phyloP scores from a whole-genome alignment of 2,329 filamentous ascomycete genomes.

The Malbranchea zuffiana region DNA sequence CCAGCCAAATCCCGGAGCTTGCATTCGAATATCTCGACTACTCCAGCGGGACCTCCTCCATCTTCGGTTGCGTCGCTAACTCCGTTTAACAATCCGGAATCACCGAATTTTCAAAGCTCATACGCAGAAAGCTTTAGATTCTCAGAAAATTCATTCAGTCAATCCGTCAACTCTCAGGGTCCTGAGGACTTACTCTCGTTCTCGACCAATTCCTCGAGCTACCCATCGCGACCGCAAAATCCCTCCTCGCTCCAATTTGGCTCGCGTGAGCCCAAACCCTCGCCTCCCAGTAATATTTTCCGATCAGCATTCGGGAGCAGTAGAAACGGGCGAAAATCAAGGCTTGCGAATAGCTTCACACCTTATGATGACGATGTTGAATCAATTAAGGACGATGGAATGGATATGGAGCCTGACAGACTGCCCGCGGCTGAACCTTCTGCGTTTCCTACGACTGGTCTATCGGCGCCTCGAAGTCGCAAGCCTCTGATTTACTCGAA shows the following conservation, averaged over 20 bases:
- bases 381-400: slow-evolving; percentile 33
- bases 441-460: not conserved
- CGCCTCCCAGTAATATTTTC: slow-evolving; percentile 14
- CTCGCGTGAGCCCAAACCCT: slow-evolving; percentile 16
- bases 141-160: slow-evolving; percentile 29
- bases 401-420: slow-evolving; percentile 16
- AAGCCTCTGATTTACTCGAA: slow-evolving; percentile 35
- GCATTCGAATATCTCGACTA: slow-evolving; percentile 42
- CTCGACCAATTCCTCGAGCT: slow-evolving; percentile 27
- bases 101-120: slow-evolving; percentile 39
- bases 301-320: slow-evolving; percentile 6
- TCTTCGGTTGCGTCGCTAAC: slow-evolving; percentile 45
- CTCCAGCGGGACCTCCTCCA: slow-evolving; percentile 47
- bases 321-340: slow-evolving; percentile 1
- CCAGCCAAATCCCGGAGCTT: slow-evolving; percentile 30
- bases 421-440: slow-evolving; percentile 13
- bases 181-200: slow-evolving; percentile 30
- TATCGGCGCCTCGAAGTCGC: slow-evolving; percentile 13
- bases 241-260: slow-evolving; percentile 5
- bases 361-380: slow-evolving; percentile 22
- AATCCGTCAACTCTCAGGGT: slow-evolving; percentile 27
- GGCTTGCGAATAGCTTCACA: slow-evolving; percentile 8
- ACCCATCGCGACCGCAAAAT: slow-evolving; percentile 19
- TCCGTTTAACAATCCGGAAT: slow-evolving; percentile 43
- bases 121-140: slow-evolving; percentile 32